Evolutionary conservation across 768 basidiomycete genomes (phyloP).

Genomic region (Hemileccinum rubropunctum): DNA sequence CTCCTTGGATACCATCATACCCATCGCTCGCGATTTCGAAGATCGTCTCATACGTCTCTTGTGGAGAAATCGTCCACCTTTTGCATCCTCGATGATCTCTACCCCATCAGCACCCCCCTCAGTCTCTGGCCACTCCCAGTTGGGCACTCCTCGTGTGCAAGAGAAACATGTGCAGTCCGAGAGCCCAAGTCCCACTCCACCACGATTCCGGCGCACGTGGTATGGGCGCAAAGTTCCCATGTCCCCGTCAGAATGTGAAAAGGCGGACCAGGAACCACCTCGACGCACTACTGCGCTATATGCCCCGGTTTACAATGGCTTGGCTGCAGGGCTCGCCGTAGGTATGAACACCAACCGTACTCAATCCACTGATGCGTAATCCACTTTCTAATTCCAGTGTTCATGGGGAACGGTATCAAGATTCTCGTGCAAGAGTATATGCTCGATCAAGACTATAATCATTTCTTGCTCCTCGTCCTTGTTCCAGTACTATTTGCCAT

Average conservation of each 20-base stretch:
- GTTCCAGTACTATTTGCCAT: constrained; percentile 45
- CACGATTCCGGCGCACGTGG: constrained; percentile 50
- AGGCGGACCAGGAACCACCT: constrained; percentile 14
- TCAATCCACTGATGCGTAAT: not conserved
- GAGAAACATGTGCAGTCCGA: constrained; percentile 15
- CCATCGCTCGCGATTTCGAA: constrained; percentile 47
- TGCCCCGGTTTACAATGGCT: constrained; percentile 26
- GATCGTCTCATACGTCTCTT: constrained; percentile 55
- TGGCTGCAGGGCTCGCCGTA: constrained; percentile 25
- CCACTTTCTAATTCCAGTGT: constrained; percentile 38
- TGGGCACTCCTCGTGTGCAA: constrained; percentile 15
- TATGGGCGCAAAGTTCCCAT: constrained; percentile 53
- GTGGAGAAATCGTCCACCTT: constrained; percentile 42
- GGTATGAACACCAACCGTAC: constrained; percentile 5
- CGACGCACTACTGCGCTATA: constrained; percentile 24
- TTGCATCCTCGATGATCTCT: constrained; percentile 20
- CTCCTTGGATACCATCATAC: constrained; percentile 71
- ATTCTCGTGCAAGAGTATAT: constrained; percentile 53
- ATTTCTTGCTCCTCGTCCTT: constrained; percentile 41
- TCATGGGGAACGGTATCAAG: constrained; percentile 63
- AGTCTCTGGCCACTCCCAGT: constrained; percentile 37
- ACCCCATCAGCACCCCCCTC: constrained; percentile 33
- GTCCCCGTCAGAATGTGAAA: constrained; percentile 31
- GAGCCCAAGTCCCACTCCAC: constrained; percentile 25
- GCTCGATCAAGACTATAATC: constrained; percentile 43